A percentile compares a stretch with the other conserved stretches of the same genome.
Conservation (phyloP, 1,139 yeast genomes). For the Kodamaea alishanica region DNA sequence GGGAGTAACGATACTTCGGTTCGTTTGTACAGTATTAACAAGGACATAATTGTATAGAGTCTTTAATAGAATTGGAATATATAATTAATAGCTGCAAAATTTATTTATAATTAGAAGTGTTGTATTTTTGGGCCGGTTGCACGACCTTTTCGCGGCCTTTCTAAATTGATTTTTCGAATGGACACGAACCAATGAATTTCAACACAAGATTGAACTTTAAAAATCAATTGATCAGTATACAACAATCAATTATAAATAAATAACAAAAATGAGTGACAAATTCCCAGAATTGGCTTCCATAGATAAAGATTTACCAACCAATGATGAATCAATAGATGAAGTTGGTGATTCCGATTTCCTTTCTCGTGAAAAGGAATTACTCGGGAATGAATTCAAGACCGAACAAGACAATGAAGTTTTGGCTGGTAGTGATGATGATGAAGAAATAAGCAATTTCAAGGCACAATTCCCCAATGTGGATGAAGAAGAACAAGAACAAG, state of each 20-base stretch:
- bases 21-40: constrained; percentile 46
- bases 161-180: no score
- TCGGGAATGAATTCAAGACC: constrained; percentile 79
- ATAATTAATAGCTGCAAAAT: no score
- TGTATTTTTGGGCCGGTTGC: no score
- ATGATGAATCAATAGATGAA: constrained; percentile 20
- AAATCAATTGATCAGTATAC: not conserved
- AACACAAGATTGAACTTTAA: no score
- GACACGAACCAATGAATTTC: no score
- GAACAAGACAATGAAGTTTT: constrained; percentile 59
- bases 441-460: constrained; percentile 63
- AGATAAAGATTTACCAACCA: constrained; percentile 29
- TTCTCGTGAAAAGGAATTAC: constrained; percentile 76
- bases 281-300: constrained; percentile 76
- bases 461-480: constrained; percentile 65
- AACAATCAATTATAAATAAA: constrained; percentile 1
- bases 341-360: constrained; percentile 58
- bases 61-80: no score
- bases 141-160: no score
- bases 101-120: no score
- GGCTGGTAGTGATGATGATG: constrained; percentile 55
- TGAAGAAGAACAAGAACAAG: constrained; percentile 17
- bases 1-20: constrained; percentile 72
- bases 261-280: constrained; percentile 66
- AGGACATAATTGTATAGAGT: not conserved